These are phyloP conservation scores for Linnemannia zychae DNA, from an alignment of 192 early-diverging fungal genomes.

Conservation along the genomic window DNA sequence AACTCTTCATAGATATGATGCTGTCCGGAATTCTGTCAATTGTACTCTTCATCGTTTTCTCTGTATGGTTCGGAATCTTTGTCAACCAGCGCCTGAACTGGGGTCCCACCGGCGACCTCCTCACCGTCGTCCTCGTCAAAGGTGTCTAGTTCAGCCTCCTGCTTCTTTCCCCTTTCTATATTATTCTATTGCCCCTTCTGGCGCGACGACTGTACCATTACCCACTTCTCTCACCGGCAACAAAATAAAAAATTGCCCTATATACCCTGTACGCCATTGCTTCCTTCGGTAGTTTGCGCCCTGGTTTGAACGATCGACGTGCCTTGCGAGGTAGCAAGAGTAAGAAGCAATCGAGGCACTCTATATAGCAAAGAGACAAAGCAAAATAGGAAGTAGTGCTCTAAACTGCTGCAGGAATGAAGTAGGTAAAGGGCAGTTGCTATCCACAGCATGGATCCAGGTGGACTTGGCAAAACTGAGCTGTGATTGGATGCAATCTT, in stretches of 20 bases:
- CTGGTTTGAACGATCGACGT: too few relatives aligned
- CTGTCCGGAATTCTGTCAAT: conserved; percentile 65
- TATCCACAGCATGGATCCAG: too few relatives aligned
- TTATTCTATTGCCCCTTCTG: not conserved
- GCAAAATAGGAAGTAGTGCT: too few relatives aligned
- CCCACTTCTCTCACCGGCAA: not conserved
- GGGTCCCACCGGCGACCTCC: conserved; percentile 68
- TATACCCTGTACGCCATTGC: not conserved
- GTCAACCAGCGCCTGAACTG: conserved; percentile 70
- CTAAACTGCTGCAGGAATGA: too few relatives aligned
- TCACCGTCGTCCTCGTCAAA: conserved; percentile 67
- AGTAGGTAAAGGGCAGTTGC: too few relatives aligned
- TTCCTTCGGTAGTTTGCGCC: not conserved
- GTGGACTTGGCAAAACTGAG: too few relatives aligned
- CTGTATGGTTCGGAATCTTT: conserved; percentile 73
- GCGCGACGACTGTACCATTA: not conserved
- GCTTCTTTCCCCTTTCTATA: not conserved
- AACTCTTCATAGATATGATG: conserved; percentile 67
- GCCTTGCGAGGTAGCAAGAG: too few relatives aligned
- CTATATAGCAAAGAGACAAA: too few relatives aligned
- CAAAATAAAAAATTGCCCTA: not conserved
- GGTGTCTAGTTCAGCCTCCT: conserved; percentile 44
- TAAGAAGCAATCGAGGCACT: too few relatives aligned
- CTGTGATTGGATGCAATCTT: too few relatives aligned
- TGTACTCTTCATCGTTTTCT: conserved; percentile 61